A percentile compares a stretch with the other conserved stretches of the same genome.
Conservation (phyloP, 352 stramenopile genomes). For the Globisporangium lucens region DNA sequence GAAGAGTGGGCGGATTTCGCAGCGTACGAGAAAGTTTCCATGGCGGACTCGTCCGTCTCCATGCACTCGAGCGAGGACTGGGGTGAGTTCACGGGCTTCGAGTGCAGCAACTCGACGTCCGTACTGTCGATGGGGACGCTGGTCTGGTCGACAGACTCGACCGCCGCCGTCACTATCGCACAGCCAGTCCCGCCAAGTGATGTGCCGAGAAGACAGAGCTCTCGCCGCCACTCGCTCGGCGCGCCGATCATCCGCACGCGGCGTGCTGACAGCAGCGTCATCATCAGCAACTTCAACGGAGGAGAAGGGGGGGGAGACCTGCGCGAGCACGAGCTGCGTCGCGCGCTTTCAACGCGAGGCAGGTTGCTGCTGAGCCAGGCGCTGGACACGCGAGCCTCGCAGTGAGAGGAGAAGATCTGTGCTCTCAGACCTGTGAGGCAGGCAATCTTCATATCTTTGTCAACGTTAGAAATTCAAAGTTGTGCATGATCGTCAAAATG, state of each 20-base stretch:
- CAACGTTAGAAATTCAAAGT: background rate
- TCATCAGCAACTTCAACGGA: background rate
- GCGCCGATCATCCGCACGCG: slow-evolving; percentile 3
- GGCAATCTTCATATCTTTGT: background rate
- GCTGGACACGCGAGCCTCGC: slow-evolving; percentile 7
- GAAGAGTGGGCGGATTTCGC: slow-evolving; percentile 34
- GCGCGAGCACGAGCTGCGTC: slow-evolving; percentile 12
- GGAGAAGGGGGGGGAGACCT: background rate
- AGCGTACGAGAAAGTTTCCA: slow-evolving; percentile 20
- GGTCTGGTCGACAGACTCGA: slow-evolving; percentile 13
- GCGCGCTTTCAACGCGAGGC: slow-evolving; percentile 23
- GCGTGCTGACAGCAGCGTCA: background rate
- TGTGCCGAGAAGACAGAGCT: slow-evolving; percentile 10
- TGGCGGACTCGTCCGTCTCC: slow-evolving; percentile 9
- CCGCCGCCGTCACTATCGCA: background rate
- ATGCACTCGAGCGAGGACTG: slow-evolving; percentile 18
- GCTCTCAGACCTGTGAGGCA: no score
- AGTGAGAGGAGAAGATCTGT: background rate
- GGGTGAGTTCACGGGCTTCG: slow-evolving; percentile 18
- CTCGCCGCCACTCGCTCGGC: slow-evolving; percentile 13
- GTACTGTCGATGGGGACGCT: slow-evolving; percentile 13
- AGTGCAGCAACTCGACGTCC: slow-evolving; percentile 12
- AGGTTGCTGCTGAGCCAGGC: slow-evolving; percentile 22
- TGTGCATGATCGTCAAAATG: background rate
- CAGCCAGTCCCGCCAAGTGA: background rate